phyloP scores from a whole-genome alignment of 306 rosid genomes.

The Cucumis melo region DNA sequence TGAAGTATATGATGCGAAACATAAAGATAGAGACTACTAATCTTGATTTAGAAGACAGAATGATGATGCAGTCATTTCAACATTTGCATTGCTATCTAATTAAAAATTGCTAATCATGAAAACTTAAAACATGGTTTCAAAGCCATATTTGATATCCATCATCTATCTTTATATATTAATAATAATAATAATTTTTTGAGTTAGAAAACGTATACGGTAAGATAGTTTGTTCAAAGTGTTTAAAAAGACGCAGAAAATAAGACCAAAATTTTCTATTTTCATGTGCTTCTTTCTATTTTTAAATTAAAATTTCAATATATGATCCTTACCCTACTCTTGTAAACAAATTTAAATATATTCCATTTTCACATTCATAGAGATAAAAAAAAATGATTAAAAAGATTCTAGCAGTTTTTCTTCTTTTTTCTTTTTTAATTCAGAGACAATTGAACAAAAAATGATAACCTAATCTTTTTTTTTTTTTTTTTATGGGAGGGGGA shows the following conservation, averaged over 20 bases:
- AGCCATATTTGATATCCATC: not conserved
- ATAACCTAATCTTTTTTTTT: no score
- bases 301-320: not conserved
- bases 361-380: no score
- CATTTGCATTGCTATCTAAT: not conserved
- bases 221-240: not conserved
- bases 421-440: no score
- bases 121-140: not conserved
- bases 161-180: not conserved
- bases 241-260: not conserved
- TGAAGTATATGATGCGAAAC: not conserved
- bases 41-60: not conserved
- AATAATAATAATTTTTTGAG: not conserved
- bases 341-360: no score
- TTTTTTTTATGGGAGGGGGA: no score
- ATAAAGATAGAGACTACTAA: not conserved
- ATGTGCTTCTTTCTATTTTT: not conserved
- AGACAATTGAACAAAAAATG: no score
- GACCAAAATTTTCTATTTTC: not conserved
- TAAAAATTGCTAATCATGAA: slow-evolving; percentile 5
- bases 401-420: no score
- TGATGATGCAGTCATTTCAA: slow-evolving; percentile 6
- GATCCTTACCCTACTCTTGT: no score
- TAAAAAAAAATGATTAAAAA: no score
- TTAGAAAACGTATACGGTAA: not conserved